Evolutionary conservation across 2,329 filamentous ascomycete genomes (phyloP).

Genomic region (Aureobasidium melanogenum): DNA sequence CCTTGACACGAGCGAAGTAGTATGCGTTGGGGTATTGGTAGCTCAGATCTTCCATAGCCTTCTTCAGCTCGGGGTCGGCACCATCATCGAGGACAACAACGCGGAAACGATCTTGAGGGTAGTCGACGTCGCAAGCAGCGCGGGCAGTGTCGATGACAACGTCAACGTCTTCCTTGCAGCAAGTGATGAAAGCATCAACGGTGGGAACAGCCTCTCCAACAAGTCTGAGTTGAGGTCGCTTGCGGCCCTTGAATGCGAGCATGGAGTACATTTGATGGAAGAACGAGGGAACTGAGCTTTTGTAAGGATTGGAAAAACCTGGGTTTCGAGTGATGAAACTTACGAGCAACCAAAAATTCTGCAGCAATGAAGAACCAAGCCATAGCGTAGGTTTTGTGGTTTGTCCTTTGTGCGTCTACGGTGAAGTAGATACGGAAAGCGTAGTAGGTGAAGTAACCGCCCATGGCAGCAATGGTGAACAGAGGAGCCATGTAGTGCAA

Average conservation of each 20-base stretch:
- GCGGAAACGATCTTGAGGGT: conserved; percentile 29
- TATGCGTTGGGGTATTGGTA: conserved; percentile 31
- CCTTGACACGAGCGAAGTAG: conserved; percentile 38
- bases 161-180: conserved; percentile 35
- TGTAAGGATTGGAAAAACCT: background rate
- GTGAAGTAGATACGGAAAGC: conserved; percentile 13
- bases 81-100: conserved; percentile 35
- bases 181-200: conserved; percentile 37
- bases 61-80: conserved; percentile 25
- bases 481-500: conserved; percentile 11
- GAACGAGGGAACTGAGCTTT: conserved; percentile 56
- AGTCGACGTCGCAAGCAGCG: conserved; percentile 32
- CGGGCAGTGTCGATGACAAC: conserved; percentile 34
- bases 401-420: conserved; percentile 6
- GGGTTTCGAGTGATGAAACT: background rate
- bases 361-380: conserved; percentile 12
- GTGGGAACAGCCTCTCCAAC: conserved; percentile 26
- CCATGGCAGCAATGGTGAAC: conserved; percentile 7
- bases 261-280: conserved; percentile 72
- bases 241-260: conserved; percentile 12
- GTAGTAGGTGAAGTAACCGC: conserved; percentile 11
- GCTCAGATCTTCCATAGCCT: conserved; percentile 27
- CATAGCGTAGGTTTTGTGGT: conserved; percentile 1
- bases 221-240: conserved; percentile 13
- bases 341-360: conserved; percentile 10